Base-by-base conservation (phyloP, 495 filamentous ascomycete species). In the Hypoxylon rickii region DNA sequence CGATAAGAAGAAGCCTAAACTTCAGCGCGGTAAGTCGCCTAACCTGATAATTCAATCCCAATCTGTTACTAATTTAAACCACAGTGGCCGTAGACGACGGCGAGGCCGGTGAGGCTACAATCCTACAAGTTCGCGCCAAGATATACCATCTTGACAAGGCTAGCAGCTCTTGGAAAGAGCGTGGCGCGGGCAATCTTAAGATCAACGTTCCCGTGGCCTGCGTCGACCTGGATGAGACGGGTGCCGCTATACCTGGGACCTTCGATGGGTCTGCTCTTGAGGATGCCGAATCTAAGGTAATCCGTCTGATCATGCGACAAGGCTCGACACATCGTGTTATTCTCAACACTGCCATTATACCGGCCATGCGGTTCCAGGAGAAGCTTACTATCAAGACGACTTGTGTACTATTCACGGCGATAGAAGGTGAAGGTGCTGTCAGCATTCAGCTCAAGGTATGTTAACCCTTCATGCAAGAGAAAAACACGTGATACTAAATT, bases 321-420 rank as follows among this genome's bases (percentile, higher is more conserved):
- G 90, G 96, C 56, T 88, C 89, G 33, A 89, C 87, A 3, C 79
- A 87, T 46, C 83, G 89, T n/a, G 86, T 96, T n/a, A 84, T 94
- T 64, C 78, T 96, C 32, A 96, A 96, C 70, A 86, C 86, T 3
- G 80, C 83, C 1, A 75, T 96, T 47, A 81, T 88, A 39, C 85
- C 87, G 60, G 80, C 82, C 3, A 87, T 92, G 82, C 80, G 80
- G 29, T 85, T 89, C 61, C 83, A 88, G 22, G 84, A 89, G 16
- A 88, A 83, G 57, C 79, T 82, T 43, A 78, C 87, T 41, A 71
- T 82, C 34, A 80, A 87, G 55, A 76, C 83, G 15, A 83, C 75
- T 2, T 68, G 60, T 22, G 66, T 82, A 5, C 47, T 82, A 20
- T 83, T 83, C 55, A 82, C 78, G 1, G 79, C 79, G 3, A 78